Conservation (phyloP, 495 filamentous ascomycete species). For the Neurospora intermedia region DNA sequence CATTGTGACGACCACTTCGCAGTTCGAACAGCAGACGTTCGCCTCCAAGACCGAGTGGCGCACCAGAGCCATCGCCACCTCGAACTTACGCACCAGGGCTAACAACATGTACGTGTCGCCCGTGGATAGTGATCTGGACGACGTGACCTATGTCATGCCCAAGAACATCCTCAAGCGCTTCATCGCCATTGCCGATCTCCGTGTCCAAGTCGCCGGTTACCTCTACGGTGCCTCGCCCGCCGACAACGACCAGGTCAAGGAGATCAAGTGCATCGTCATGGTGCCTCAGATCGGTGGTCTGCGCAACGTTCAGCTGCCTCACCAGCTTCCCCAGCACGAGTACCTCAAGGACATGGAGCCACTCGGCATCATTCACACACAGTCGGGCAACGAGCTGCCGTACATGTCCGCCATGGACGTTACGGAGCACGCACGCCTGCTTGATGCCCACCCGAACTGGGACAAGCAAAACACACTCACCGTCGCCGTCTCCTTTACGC, state of each 20-base stretch:
- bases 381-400: slow-evolving; percentile 84
- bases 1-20: slow-evolving; percentile 93
- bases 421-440: slow-evolving; percentile 81
- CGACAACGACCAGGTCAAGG: slow-evolving; percentile 95
- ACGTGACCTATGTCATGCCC: slow-evolving; percentile 93
- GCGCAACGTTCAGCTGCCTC: slow-evolving; percentile 81
- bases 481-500: slow-evolving; percentile 95
- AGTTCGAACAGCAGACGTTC: slow-evolving; percentile 95
- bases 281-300: slow-evolving; percentile 92
- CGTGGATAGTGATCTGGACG: slow-evolving; percentile 70
- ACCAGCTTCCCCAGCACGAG: slow-evolving; percentile 88
- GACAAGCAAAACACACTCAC: slow-evolving; percentile 86
- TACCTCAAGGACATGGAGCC: slow-evolving; percentile 82
- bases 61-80: slow-evolving; percentile 90
- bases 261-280: slow-evolving; percentile 93
- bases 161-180: slow-evolving; percentile 98
- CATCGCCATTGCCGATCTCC: slow-evolving; percentile 95
- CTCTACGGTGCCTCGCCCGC: slow-evolving; percentile 87
- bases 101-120: slow-evolving; percentile 99
- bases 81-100: slow-evolving; percentile 84
- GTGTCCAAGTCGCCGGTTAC: slow-evolving; percentile 92
- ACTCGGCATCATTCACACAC: slow-evolving; percentile 90
- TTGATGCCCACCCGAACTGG: slow-evolving; percentile 74
- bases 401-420: slow-evolving; percentile 95
- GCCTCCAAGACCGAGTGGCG: slow-evolving; percentile 99